Base-by-base conservation (phyloP, 208 protist genomes). In the Wallacemonas rigidus region DNA sequence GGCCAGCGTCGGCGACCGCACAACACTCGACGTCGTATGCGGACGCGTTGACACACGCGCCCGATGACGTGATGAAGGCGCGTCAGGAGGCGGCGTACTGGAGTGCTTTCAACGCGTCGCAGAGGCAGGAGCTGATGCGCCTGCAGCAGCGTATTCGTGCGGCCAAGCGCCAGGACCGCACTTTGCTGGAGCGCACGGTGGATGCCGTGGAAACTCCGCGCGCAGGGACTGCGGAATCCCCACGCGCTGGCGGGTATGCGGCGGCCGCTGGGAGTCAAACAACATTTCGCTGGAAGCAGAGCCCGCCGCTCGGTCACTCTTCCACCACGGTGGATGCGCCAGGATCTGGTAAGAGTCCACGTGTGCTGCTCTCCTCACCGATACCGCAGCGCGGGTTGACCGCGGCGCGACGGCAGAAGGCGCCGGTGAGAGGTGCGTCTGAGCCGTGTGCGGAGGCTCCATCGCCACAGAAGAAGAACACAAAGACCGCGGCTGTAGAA, bases 91-190 rank as follows among this genome's bases (percentile, higher is more conserved):
- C 80, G n/a, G 81, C 86, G 17, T 63, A 86, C 60, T 89, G 83
- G 86, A 69, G 69, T 1, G 40, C 76, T 17, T 93, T 86, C 72
- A 93, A 91, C 67, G 77, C 90, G 50, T 40, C 74, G 56, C 85
- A 91, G 75, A 71, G 83, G 2, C 72, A 81, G 40, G 82, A 90
- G 45, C 72, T 89, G 38, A 6, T 44, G 36, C 54, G 72, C 54
- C 78, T 93, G 15, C 72, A 76, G 12, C 40, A 53, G 17, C 74
- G 67, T 41, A 88, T 92, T 60, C 60, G 57, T 12, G 71, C 69
- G 7, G 84, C 87, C 14, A 70, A 76, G 1, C 82, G 82, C 9
- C 71, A 76, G 67, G 82, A 87, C 51, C 40, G 47, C 5, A 81
- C 77, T 14, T 45, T 81, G 35, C 69, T 83, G 3, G 71, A 77